Base-by-base conservation (phyloP, 2,329 filamentous ascomycete species). In the Colletotrichum zoysiae region DNA sequence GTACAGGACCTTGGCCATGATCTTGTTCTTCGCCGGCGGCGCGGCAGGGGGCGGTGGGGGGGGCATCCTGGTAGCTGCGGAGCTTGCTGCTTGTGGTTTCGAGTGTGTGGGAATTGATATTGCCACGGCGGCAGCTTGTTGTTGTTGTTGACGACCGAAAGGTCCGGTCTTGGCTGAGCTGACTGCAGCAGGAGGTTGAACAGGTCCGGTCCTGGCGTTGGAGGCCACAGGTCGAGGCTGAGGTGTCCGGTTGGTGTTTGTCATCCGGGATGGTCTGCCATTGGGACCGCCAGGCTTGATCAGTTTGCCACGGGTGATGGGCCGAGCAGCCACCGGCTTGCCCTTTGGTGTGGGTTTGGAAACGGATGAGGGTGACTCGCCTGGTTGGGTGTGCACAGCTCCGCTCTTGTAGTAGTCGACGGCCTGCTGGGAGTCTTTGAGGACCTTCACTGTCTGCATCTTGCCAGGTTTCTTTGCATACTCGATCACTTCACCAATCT, bases 391-490 rank as follows among this genome's bases (percentile, higher is more conserved):
- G 80, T 98, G 96, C 65, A 99, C 91, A 20, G 92, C 92, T 71
- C 93, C 91, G 80, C 95, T 98, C 88, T 99, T 99, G 86, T 99
- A 99, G 74, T 91, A 89, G 81, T 99, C 96, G 59, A 91, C 91
- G 4, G 87, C 84, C 64, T 92, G 88, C 64, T 91, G 89, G 0
- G 95, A 91, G 79, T 99, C 96, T 83, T 97, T 97, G 73, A 97
- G 79, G 11, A 93, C 93, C 84, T 98, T 98, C 78, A 99, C 93
- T 7, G 90, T 83, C 65, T 95, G 93, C 81, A 94, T 88, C 84
- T 99, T 99, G 67, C 94, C 94, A 1, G 96, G 96, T 83, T 99
- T 99, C 88, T 98, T 99, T 79, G 95, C 95, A 82, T 97, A 99
- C 80, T 97, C 94, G 76, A 99, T 95, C 71, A 87, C 88, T 38